Evolutionary conservation across 768 basidiomycete species (phyloP).

Genomic region (Leccinum subgranulosum): DNA sequence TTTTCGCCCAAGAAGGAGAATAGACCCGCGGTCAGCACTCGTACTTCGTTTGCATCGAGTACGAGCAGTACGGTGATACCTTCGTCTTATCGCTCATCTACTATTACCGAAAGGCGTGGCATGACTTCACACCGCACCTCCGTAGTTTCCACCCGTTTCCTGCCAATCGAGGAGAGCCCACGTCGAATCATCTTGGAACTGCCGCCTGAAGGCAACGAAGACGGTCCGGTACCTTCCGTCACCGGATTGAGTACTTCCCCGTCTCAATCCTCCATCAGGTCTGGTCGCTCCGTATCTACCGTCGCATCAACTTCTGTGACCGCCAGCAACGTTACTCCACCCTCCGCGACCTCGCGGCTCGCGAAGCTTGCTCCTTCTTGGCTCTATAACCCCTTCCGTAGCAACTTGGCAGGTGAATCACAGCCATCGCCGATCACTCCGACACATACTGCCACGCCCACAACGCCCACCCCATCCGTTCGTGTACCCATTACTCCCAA

Average conservation of each 20-base stretch:
- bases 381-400: constrained; percentile 75
- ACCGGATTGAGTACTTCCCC: constrained; percentile 55
- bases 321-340: constrained; percentile 14
- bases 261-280: constrained; percentile 63
- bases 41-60: constrained; percentile 42
- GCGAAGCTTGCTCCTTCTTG: constrained; percentile 74
- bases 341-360: constrained; percentile 34
- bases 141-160: constrained; percentile 44
- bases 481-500: constrained; percentile 31
- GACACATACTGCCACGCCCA: constrained; percentile 35
- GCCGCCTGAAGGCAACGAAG: constrained; percentile 40
- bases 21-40: constrained; percentile 27
- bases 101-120: constrained; percentile 38
- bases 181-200: constrained; percentile 47
- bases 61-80: constrained; percentile 35
- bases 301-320: constrained; percentile 25
- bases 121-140: constrained; percentile 47
- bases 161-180: constrained; percentile 73
- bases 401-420: constrained; percentile 53
- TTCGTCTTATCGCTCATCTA: constrained; percentile 34
- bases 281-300: constrained; percentile 48
- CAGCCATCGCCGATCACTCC: constrained; percentile 45
- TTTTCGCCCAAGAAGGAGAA: constrained; percentile 52
- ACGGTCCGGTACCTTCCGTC: constrained; percentile 31
- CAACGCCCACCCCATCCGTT: constrained; percentile 23